Percentiles rank a stretch among this genome's conserved stretches.
Evolutionary conservation across 2,329 filamentous ascomycete genomes (phyloP).

Genomic region (Polytolypa hystricis): DNA sequence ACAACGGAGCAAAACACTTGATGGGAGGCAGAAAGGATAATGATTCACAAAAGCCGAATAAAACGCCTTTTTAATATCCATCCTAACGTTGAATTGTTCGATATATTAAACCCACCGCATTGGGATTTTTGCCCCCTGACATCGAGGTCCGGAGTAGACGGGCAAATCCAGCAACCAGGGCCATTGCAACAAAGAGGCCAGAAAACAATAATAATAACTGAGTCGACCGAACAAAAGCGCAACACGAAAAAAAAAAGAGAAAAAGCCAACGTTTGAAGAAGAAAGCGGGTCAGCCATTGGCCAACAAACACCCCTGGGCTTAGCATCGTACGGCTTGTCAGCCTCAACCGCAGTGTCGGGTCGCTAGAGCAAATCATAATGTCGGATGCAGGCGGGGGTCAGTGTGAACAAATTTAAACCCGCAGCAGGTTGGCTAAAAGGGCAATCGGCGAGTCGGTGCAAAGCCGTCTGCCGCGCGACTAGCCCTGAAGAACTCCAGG

Average conservation of each 20-base stretch:
- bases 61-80: too few species aligned
- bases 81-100: too few species aligned
- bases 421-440: neutral
- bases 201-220: too few species aligned
- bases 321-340: constrained; percentile 3
- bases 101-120: too few species aligned
- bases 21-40: too few species aligned
- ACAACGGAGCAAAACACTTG: too few species aligned
- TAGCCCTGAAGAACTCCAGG: neutral
- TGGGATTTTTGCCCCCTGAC: too few species aligned
- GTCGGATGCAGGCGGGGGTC: neutral
- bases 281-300: constrained; percentile 1
- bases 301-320: neutral
- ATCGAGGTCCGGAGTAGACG: too few species aligned
- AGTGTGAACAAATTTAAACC: too few species aligned
- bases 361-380: constrained; percentile 2
- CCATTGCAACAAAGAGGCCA: too few species aligned
- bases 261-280: neutral
- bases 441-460: neutral
- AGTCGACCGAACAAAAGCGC: constrained; percentile 2
- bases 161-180: too few species aligned
- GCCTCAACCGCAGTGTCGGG: constrained; percentile 3
- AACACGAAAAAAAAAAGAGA: neutral
- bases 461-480: constrained; percentile 6
- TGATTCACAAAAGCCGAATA: too few species aligned